phyloP scores from a whole-genome alignment of 2,329 filamentous ascomycete genomes.

The Claviceps citrina region DNA sequence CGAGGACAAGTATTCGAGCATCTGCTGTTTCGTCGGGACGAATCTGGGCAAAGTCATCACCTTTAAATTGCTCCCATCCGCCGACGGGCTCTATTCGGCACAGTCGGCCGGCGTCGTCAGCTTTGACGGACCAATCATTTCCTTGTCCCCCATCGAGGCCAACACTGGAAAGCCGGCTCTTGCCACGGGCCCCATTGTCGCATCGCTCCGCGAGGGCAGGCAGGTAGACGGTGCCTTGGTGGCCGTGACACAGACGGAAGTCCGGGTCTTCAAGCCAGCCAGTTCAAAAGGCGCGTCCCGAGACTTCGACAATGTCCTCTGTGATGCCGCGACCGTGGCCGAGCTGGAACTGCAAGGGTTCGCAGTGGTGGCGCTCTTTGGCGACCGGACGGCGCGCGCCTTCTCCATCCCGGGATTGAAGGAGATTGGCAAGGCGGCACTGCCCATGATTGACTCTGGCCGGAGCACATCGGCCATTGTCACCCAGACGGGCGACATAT shows the following conservation, averaged over 20 bases:
- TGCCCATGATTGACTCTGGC: constrained; percentile 58
- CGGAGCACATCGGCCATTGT: constrained; percentile 57
- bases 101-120: constrained; percentile 52
- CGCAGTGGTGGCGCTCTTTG: constrained; percentile 71
- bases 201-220: constrained; percentile 56
- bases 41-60: constrained; percentile 70
- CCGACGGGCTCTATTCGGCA: constrained; percentile 51
- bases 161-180: constrained; percentile 61
- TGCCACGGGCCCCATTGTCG: constrained; percentile 61
- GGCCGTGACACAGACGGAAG: constrained; percentile 56
- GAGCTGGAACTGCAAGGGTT: constrained; percentile 60
- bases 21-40: constrained; percentile 82
- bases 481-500: constrained; percentile 62
- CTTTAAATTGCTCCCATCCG: constrained; percentile 74
- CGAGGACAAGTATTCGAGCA: constrained; percentile 88
- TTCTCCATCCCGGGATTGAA: constrained; percentile 80
- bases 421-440: constrained; percentile 55
- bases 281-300: constrained; percentile 82
- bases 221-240: constrained; percentile 71
- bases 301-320: constrained; percentile 68
- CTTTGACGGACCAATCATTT: constrained; percentile 56
- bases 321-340: constrained; percentile 64
- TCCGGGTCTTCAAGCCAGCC: constrained; percentile 77
- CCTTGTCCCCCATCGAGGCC: constrained; percentile 63
- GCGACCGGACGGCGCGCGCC: constrained; percentile 62